phyloP scores from a whole-genome alignment of 805 yeast species.

The Saccharomycopsis sp. region DNA sequence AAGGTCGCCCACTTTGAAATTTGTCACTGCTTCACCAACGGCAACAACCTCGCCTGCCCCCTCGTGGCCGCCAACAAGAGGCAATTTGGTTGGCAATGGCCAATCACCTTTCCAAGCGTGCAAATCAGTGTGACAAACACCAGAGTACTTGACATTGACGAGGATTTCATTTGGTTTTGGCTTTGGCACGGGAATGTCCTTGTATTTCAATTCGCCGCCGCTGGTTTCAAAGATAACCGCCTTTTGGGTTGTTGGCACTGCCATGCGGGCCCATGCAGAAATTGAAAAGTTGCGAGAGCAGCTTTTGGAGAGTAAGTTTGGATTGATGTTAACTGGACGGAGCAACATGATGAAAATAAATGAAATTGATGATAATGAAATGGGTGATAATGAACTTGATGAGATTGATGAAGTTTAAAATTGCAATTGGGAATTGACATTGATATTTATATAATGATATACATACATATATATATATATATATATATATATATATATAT shows the following conservation, averaged over 20 bases:
- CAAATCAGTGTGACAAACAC: constrained; percentile 68
- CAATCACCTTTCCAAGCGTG: constrained; percentile 71
- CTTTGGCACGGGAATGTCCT: constrained; percentile 68
- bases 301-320: no score
- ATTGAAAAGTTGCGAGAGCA: constrained; percentile 14
- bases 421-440: no score
- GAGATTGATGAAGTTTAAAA: no score
- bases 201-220: constrained; percentile 56
- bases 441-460: no score
- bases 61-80: constrained; percentile 83
- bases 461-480: no score
- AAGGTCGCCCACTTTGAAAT: constrained; percentile 68
- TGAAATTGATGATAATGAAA: no score
- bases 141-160: constrained; percentile 61
- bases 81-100: constrained; percentile 54
- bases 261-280: constrained; percentile 24
- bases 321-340: no score
- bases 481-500: no score
- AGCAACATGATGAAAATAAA: no score
- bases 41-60: constrained; percentile 85
- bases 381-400: no score
- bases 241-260: constrained; percentile 59
- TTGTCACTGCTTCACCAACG: constrained; percentile 57
- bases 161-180: constrained; percentile 59
- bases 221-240: constrained; percentile 60